Conservation (phyloP, 805 yeast genomes). For the Metschnikowia kunwiensis region DNA sequence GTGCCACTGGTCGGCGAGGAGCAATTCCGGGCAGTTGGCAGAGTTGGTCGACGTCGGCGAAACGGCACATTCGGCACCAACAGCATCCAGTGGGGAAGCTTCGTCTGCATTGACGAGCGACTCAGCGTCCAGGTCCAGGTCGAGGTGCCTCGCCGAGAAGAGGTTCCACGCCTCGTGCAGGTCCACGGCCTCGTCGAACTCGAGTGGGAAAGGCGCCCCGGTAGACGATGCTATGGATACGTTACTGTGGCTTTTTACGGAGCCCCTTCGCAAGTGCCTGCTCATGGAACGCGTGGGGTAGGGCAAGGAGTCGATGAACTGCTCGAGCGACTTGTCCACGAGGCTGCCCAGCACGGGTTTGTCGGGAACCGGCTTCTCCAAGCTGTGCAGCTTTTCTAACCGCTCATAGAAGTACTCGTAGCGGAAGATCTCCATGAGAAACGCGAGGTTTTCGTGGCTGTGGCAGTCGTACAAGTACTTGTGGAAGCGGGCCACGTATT, state of each 20-base stretch:
- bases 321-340: slow-evolving; percentile 14
- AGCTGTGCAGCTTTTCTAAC: slow-evolving; percentile 9
- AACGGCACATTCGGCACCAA: too few species aligned
- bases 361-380: slow-evolving; percentile 4
- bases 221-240: slow-evolving; percentile 6
- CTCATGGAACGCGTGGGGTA: slow-evolving; percentile 12
- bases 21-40: slow-evolving; percentile 2
- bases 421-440: slow-evolving; percentile 43
- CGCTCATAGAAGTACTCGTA: slow-evolving; percentile 44
- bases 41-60: not conserved
- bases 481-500: slow-evolving; percentile 28
- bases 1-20: slow-evolving; percentile 30
- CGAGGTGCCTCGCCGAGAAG: slow-evolving; percentile 13
- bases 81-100: too few species aligned
- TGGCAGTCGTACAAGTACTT: slow-evolving; percentile 37
- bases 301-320: slow-evolving; percentile 15
- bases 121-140: slow-evolving; percentile 14
- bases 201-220: slow-evolving; percentile 20
- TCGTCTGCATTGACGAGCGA: too few species aligned
- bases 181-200: slow-evolving; percentile 24
- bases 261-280: slow-evolving; percentile 4
- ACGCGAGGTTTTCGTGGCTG: slow-evolving; percentile 45
- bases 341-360: slow-evolving; percentile 7
- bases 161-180: slow-evolving; percentile 20
- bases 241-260: slow-evolving; percentile 9